A percentile compares a stretch with the other conserved stretches of the same genome.
phyloP scores from a whole-genome alignment of 371 early-diverging fungal species.

The Rhizopus sp. region DNA sequence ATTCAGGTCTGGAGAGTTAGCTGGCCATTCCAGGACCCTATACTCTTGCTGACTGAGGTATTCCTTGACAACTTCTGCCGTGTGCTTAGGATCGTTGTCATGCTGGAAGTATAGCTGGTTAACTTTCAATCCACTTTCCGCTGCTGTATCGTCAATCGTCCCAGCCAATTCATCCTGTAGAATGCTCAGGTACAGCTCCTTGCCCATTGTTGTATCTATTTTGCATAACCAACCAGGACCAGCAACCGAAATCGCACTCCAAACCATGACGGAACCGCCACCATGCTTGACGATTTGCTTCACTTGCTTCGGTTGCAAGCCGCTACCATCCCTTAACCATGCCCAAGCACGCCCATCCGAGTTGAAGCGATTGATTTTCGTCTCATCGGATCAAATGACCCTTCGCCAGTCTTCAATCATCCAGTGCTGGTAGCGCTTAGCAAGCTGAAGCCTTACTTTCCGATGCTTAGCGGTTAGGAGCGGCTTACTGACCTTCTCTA shows the following conservation, averaged over 20 bases:
- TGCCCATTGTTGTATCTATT: slow-evolving; percentile 25
- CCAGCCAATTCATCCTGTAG: slow-evolving; percentile 12
- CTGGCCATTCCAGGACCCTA: slow-evolving; percentile 30
- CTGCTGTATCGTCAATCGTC: slow-evolving; percentile 10
- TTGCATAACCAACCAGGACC: slow-evolving; percentile 15
- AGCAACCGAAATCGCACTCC: slow-evolving; percentile 18
- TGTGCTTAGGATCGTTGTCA: slow-evolving; percentile 35
- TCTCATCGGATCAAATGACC: slow-evolving; percentile 30
- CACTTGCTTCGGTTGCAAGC: slow-evolving; percentile 1
- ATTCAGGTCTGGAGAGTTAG: slow-evolving; percentile 38
- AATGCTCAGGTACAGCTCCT: slow-evolving; percentile 23
- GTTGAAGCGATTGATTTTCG: slow-evolving; percentile 24
- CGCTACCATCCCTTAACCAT: slow-evolving; percentile 6
- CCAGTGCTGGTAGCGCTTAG: slow-evolving; percentile 19
- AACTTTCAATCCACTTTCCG: slow-evolving; percentile 4
- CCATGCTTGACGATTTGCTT: slow-evolving; percentile 13
- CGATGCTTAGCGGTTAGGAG: slow-evolving; percentile 4
- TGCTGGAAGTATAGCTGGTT: slow-evolving; percentile 31
- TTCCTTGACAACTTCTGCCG: slow-evolving; percentile 17
- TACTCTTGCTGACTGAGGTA: slow-evolving; percentile 12
- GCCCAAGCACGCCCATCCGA: slow-evolving; percentile 11
- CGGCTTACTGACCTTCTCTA: slow-evolving; percentile 21
- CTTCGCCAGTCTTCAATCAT: slow-evolving; percentile 27
- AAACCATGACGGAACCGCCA: slow-evolving; percentile 20
- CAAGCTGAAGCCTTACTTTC: slow-evolving; percentile 17